phyloP scores from a whole-genome alignment of 192 early-diverging fungal species.

The Backusella luteola region DNA sequence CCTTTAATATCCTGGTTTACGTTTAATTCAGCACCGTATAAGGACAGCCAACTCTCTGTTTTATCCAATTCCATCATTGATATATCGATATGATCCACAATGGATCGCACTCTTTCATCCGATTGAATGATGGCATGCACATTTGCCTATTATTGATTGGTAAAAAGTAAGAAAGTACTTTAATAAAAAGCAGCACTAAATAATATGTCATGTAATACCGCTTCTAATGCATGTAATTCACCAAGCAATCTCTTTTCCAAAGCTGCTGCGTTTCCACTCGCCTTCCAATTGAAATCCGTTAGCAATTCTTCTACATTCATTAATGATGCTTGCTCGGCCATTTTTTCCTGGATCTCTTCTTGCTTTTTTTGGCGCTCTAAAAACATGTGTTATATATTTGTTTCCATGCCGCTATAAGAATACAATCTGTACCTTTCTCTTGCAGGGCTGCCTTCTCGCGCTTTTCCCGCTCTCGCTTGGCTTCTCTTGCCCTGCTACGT shows the following conservation, averaged over 20 bases:
- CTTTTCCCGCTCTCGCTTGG: slow-evolving; percentile 22
- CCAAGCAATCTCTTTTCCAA: slow-evolving; percentile 80
- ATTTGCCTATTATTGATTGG: slow-evolving; percentile 60
- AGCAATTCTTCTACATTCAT: slow-evolving; percentile 77
- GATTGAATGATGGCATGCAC: slow-evolving; percentile 93
- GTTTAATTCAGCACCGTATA: slow-evolving; percentile 86
- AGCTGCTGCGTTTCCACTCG: slow-evolving; percentile 82
- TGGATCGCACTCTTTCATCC: slow-evolving; percentile 78
- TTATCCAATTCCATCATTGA: slow-evolving; percentile 77
- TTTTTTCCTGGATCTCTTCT: slow-evolving; percentile 27
- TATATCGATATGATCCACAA: slow-evolving; percentile 82
- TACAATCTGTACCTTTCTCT: neutral
- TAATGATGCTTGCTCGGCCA: slow-evolving; percentile 65
- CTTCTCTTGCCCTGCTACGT: slow-evolving; percentile 17
- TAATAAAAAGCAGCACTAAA: too few species aligned
- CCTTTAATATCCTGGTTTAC: slow-evolving; percentile 36
- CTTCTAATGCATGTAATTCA: slow-evolving; percentile 85
- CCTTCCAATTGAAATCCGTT: slow-evolving; percentile 87
- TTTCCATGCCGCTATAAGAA: too few species aligned
- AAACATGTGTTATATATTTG: too few species aligned
- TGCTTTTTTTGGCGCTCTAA: slow-evolving; percentile 23
- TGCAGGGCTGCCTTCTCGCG: slow-evolving; percentile 8
- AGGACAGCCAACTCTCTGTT: slow-evolving; percentile 85
- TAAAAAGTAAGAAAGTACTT: neutral
- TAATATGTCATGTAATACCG: slow-evolving; percentile 36